Base-by-base conservation (phyloP, 805 yeast species). In the Yarrowia keelungensis region DNA sequence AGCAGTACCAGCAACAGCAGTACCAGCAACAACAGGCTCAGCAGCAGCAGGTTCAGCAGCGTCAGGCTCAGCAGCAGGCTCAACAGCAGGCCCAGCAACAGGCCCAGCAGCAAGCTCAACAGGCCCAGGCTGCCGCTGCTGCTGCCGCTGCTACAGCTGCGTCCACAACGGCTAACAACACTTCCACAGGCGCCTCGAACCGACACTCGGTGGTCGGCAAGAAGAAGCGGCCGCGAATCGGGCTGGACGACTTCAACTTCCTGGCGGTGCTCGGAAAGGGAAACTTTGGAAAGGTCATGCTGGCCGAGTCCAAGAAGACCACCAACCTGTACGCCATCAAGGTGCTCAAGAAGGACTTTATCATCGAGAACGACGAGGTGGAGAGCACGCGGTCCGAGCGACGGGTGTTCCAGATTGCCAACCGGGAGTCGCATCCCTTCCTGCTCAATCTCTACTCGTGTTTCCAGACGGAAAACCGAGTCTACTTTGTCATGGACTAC, bases 401-500 rank as follows among this genome's bases (percentile, higher is more conserved):
- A 81, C 85, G 97, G 54, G 99, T 95, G 7, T 94, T 95, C 74
- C 76, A 86, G 71, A 77, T 86, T 73, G 97, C 96, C 12, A 95
- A 93, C 75, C 87, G 87, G 72, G 94, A 92, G 70, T 87, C 86
- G 73, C 98, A 95, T 81, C 99, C 99, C 50, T 95, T 95, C 80
- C 83, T 95, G 76, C 84, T 95, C 73, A 92, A 92, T 74, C 81
- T 95, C 71, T 94, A 89, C 77, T 95, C 97, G 76, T 93, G 98
- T 75, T 95, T 95, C 85, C 99, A 95, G 80, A 95, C 99, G 0
- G 99, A 95, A 73, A 95, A 96, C 76, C 87, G 99, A 76, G 90
- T 95, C 50, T 95, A 95, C 78, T 95, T 95, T 80, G 99, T 97
- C 15, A 95, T 95, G 99, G 98, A 95, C 78, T 95, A 92, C 76